Base-by-base conservation (phyloP, 2,329 filamentous ascomycete species). In the Chaetomium globosum region DNA sequence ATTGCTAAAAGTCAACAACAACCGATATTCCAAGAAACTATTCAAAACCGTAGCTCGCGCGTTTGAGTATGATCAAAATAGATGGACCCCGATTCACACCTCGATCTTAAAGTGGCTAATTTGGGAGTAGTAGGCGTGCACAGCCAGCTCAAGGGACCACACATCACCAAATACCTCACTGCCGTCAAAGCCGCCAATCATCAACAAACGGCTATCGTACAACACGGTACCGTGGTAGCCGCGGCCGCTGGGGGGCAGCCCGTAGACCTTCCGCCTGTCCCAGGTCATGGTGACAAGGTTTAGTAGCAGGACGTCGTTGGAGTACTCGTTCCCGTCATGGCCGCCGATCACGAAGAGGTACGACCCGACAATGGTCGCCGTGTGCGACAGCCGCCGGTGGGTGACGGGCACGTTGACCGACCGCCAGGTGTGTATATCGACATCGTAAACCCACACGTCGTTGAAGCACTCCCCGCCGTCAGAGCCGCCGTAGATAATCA, bases 271-370 rank as follows among this genome's bases (percentile, higher is more conserved):
- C 67, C 88, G 81, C 73, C 82, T 83, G 73, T 90, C 88, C 88
- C 88, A 90, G n/a, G 86, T 83, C 88, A 90, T 90, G 49, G 87
- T 90, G 39, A 90, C 87, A 6, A 90, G 80, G 73, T 90, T 90
- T 36, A 90, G 80, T 59, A 90, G 78, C 64, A 90, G 78, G 55
- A 90, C 85, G 70, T 90, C 87, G 76, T 88, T 88, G 64, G 83
- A 86, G 77, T 90, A 90, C 74, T 89, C 87, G 72, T 83, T 84
- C 56, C 88, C 88, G 74, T 90, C 88, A 76, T 90, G 88, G 30
- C 88, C 88, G 54, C 88, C 88, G 13, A 90, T 82, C 21, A 90
- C 85, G 69, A 90, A 90, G 1, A 90, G 80, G 72, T 89, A 90
- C 4, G 85, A 88, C 19, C 88, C 88, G 16, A 90, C 87, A 51